Percentiles rank a stretch among this genome's conserved stretches.
phyloP scores from a whole-genome alignment of 23 red algal species.

The Gracilaria caudata region DNA sequence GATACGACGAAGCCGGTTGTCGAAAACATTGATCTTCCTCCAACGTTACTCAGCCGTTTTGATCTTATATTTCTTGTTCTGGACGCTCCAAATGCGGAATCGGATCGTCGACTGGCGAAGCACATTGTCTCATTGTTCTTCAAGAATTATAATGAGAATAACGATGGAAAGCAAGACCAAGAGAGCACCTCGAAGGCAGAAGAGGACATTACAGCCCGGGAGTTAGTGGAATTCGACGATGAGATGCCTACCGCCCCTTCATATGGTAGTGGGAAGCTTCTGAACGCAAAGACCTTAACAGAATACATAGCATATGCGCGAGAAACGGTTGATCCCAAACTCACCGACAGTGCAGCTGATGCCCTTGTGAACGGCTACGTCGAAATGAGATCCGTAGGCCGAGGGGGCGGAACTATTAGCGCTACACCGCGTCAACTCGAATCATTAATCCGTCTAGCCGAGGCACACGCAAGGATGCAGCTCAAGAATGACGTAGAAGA shows the following conservation, averaged over 20 bases:
- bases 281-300: slow-evolving; percentile 73
- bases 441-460: slow-evolving; percentile 91
- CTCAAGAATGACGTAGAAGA: slow-evolving; percentile 74
- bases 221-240: slow-evolving; percentile 27
- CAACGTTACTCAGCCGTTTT: slow-evolving; percentile 92
- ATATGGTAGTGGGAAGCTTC: slow-evolving; percentile 28
- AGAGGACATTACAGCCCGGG: slow-evolving; percentile 13
- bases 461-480: slow-evolving; percentile 90
- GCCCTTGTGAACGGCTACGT: slow-evolving; percentile 75
- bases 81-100: slow-evolving; percentile 83
- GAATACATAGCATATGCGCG: slow-evolving; percentile 96
- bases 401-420: slow-evolving; percentile 80
- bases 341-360: slow-evolving; percentile 70
- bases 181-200: background rate
- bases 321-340: slow-evolving; percentile 73
- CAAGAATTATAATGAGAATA: slow-evolving; percentile 65
- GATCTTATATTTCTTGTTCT: slow-evolving; percentile 97
- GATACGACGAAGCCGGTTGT: slow-evolving; percentile 85
- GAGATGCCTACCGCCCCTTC: slow-evolving; percentile 29
- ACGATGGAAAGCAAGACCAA: background rate
- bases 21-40: slow-evolving; percentile 99
- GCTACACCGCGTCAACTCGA: slow-evolving; percentile 98
- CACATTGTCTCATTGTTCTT: slow-evolving; percentile 98
- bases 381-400: slow-evolving; percentile 76
- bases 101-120: slow-evolving; percentile 84